Evolutionary conservation across 2,329 filamentous ascomycete genomes (phyloP).

Genomic region (Fusarium veterinarium): DNA sequence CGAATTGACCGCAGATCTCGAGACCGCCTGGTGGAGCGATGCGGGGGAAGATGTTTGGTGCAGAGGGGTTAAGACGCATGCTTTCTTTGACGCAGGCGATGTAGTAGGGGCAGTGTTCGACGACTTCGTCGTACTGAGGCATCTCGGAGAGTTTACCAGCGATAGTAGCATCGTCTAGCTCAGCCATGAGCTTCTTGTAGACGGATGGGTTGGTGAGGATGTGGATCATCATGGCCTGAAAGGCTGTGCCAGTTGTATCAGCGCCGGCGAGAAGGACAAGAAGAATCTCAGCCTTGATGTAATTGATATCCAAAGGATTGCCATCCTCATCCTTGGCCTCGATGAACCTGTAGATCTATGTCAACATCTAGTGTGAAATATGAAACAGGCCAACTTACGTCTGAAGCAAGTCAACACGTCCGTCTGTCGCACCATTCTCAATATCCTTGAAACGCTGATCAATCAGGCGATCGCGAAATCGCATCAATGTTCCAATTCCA

Average conservation of each 20-base stretch:
- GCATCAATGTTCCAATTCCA: conserved; percentile 67
- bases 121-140: conserved; percentile 44
- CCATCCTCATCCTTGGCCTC: conserved; percentile 26
- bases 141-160: conserved; percentile 53
- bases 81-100: conserved; percentile 66
- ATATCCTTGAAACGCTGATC: conserved; percentile 60
- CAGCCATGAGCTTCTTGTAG: conserved; percentile 39
- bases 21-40: conserved; percentile 59
- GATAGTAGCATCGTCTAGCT: conserved; percentile 37
- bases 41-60: conserved; percentile 61
- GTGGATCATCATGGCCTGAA: conserved; percentile 55
- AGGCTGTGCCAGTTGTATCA: conserved; percentile 61
- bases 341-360: not conserved
- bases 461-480: conserved; percentile 66
- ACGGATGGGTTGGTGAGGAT: conserved; percentile 27
- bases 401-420: conserved; percentile 62
- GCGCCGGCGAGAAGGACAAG: conserved; percentile 50
- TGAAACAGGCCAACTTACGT: conserved; percentile 46
- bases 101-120: conserved; percentile 56
- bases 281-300: conserved; percentile 38
- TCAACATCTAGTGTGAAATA: not conserved
- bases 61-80: conserved; percentile 61
- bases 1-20: conserved; percentile 50
- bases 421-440: conserved; percentile 55
- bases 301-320: conserved; percentile 26